Evolutionary conservation across 78 protist species (phyloP).

Genomic region (Dictyostelium firmibasis): DNA sequence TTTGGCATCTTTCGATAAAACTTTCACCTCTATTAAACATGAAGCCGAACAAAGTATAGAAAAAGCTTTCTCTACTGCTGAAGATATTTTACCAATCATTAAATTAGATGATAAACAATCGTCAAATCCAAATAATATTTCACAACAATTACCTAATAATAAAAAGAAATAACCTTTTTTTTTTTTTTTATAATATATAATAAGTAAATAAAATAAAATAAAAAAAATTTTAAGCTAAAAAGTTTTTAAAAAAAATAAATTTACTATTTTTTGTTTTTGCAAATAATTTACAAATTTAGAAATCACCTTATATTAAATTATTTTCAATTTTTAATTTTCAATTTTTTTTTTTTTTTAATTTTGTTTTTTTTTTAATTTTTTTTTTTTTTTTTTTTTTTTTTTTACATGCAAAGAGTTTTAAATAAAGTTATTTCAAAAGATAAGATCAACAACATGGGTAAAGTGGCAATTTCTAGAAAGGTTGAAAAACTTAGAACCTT

Average conservation of each 20-base stretch:
- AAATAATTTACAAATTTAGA: too few relatives aligned
- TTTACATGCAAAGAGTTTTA: background rate
- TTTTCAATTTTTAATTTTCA: background rate
- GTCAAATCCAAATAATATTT: background rate
- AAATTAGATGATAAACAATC: conserved; percentile 6
- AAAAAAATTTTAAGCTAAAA: too few relatives aligned
- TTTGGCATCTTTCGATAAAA: conserved; percentile 29
- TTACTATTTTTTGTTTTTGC: too few relatives aligned
- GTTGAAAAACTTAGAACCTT: conserved; percentile 33
- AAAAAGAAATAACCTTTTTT: background rate
- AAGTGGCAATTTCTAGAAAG: conserved; percentile 14
- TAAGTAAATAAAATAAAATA: background rate
- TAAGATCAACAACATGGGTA: background rate
- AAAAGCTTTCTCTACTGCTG: background rate
- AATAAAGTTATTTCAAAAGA: background rate
- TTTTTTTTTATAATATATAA: background rate
- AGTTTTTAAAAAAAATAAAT: background rate
- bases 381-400: background rate
- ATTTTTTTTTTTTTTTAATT: too few relatives aligned
- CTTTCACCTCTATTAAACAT: background rate
- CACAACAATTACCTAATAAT: background rate
- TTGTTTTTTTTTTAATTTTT: too few relatives aligned
- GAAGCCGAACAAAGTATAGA: conserved; percentile 30
- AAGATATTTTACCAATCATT: conserved; percentile 1
- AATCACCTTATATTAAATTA: too few relatives aligned